Conservation (phyloP, 257 asterid genomes). For the Solanum pinnatisectum region DNA sequence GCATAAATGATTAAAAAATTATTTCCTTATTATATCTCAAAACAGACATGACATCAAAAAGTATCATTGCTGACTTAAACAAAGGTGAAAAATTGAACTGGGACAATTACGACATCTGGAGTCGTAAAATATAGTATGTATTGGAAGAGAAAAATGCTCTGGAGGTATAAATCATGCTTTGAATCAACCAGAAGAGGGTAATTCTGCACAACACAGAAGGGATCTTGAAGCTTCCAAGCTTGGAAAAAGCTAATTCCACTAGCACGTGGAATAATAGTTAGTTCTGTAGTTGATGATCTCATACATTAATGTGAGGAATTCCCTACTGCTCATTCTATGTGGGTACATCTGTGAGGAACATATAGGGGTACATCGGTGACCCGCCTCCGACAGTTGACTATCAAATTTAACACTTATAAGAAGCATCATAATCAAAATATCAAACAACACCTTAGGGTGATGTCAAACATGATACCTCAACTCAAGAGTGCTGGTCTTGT, state of each 20-base stretch:
- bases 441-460: no score
- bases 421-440: no score
- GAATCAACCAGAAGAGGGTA: background rate
- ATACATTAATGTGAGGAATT: no score
- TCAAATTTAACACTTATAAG: no score
- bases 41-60: background rate
- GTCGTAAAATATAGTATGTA: background rate
- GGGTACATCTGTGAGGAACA: background rate
- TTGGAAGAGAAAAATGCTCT: no score
- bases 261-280: no score
- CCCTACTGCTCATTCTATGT: no score
- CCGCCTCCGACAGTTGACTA: no score
- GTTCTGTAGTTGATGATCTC: no score
- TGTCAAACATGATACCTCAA: background rate
- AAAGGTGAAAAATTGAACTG: no score
- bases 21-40: background rate
- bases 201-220: background rate
- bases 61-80: background rate
- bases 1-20: no score
- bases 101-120: background rate
- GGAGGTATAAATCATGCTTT: background rate
- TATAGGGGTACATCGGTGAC: no score
- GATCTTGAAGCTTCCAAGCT: background rate
- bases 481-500: background rate
- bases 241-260: background rate